Base-by-base conservation (phyloP, 75 land plant species). In the Adiantum capillusveneris region DNA sequence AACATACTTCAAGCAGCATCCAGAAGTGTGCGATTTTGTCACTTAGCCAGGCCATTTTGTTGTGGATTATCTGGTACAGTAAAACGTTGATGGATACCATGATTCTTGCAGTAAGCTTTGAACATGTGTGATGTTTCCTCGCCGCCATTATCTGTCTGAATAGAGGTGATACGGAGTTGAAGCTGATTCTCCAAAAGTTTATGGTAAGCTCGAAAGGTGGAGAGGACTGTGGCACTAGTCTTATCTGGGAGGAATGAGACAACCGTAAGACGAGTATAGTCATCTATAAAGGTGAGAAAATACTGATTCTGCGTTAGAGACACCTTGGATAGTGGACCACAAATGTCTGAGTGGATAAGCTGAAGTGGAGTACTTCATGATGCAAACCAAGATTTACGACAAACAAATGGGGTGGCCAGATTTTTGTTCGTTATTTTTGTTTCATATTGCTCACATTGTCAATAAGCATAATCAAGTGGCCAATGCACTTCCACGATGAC, bases 291-390 rank as follows among this genome's bases (percentile, higher is more conserved):
- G 6, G 46, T 28, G 45, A 59, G 1, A 29, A 59, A 48, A 37
- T 67, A 66, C 0, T 59, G 28, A 16, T 25, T 30, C 3, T 31
- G 53, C 59, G 45, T 22, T 6, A 25, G 17, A 6, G 39, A 52
- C 17, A 18, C 25, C 17, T 29, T 28, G 18, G 21, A 28, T 1
- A 67, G 11, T 11, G 70, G 56, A 0, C 69, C 69, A 50, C 70
- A 67, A 22, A 67, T 24, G 34, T 59, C 56, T 25, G 64, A 31
- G 36, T 67, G 70, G 1, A 67, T 16, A 17, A 67, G 24, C 14
- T n/a, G n/a, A n/a, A n/a, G n/a, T n/a, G n/a, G n/a, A n/a, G n/a
- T n/a, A n/a, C n/a, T n/a, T n/a, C n/a, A n/a, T n/a, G n/a, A n/a
- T n/a, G n/a, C n/a, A n/a, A n/a, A n/a, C n/a, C n/a, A n/a, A n/a